Evolutionary conservation across 768 basidiomycete genomes (phyloP).

Genomic region (Mrakia frigida): DNA sequence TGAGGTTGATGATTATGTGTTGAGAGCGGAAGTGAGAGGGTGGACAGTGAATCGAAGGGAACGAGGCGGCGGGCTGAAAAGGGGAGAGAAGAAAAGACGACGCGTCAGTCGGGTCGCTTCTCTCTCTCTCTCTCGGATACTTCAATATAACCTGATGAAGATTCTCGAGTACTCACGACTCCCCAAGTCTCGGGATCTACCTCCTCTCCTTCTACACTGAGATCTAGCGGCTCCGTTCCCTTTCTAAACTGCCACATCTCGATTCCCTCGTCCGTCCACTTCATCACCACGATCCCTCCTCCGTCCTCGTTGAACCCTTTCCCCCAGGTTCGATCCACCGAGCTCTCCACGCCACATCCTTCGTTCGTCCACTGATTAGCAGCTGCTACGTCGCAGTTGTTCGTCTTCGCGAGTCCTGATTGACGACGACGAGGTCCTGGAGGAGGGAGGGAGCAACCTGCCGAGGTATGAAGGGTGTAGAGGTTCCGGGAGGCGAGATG

Average conservation of each 20-base stretch:
- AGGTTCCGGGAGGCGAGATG: slow-evolving; percentile 4
- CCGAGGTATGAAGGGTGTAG: slow-evolving; percentile 12
- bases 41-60: slow-evolving; percentile 13
- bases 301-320: slow-evolving; percentile 17
- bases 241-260: neutral
- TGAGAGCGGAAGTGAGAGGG: slow-evolving; percentile 21
- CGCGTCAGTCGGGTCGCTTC: neutral
- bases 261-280: slow-evolving; percentile 21
- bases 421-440: neutral
- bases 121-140: too few species aligned
- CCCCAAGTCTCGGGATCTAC: slow-evolving; percentile 7
- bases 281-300: slow-evolving; percentile 17
- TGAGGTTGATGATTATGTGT: slow-evolving; percentile 20
- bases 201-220: neutral
- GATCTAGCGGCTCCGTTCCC: neutral
- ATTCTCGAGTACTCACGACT: neutral
- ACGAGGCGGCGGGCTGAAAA: slow-evolving; percentile 12
- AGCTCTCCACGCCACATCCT: slow-evolving; percentile 10
- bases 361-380: slow-evolving; percentile 19
- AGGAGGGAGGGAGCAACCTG: slow-evolving; percentile 5
- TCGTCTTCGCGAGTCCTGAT: slow-evolving; percentile 1
- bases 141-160: too few species aligned
- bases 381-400: slow-evolving; percentile 24
- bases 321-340: neutral
- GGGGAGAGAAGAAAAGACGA: neutral